These are phyloP conservation scores for Waltiozyma sp. DNA, from an alignment of 1,139 yeast genomes.

Conservation along the genomic window DNA sequence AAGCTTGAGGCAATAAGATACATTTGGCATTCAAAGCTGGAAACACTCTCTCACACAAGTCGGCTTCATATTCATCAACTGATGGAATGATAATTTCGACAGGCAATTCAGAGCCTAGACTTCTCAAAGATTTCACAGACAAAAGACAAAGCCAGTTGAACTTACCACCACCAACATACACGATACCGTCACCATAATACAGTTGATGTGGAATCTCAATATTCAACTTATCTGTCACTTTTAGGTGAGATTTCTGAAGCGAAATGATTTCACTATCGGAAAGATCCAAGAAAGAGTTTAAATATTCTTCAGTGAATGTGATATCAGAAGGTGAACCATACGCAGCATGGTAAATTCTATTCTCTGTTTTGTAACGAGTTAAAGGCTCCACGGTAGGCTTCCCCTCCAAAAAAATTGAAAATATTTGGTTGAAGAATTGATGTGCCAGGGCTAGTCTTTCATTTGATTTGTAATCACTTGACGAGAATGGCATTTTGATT, in stretches of 20 bases:
- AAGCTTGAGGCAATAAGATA: slow-evolving; percentile 45
- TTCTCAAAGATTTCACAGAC: slow-evolving; percentile 54
- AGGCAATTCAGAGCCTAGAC: slow-evolving; percentile 55
- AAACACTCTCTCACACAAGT: slow-evolving; percentile 51
- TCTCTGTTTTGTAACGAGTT: slow-evolving; percentile 26
- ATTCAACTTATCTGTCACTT: slow-evolving; percentile 42
- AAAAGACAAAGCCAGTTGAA: slow-evolving; percentile 64
- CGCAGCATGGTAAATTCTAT: slow-evolving; percentile 39
- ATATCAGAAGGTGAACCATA: slow-evolving; percentile 28
- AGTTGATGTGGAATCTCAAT: slow-evolving; percentile 32
- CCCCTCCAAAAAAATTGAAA: slow-evolving; percentile 28
- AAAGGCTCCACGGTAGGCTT: slow-evolving; percentile 28
- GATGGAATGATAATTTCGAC: slow-evolving; percentile 71
- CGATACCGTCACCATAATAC: slow-evolving; percentile 65
- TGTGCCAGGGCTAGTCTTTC: slow-evolving; percentile 13
- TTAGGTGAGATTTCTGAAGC: slow-evolving; percentile 41
- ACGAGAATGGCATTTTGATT: slow-evolving; percentile 8
- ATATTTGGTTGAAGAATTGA: slow-evolving; percentile 20
- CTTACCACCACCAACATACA: slow-evolving; percentile 73
- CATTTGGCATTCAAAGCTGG: slow-evolving; percentile 66
- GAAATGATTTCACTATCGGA: slow-evolving; percentile 33
- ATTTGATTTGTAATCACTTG: slow-evolving; percentile 14
- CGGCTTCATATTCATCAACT: slow-evolving; percentile 56
- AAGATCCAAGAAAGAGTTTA: slow-evolving; percentile 43
- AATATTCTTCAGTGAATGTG: slow-evolving; percentile 32